Conservation (phyloP, 2,329 filamentous ascomycete genomes). For the Venturia nashicola region DNA sequence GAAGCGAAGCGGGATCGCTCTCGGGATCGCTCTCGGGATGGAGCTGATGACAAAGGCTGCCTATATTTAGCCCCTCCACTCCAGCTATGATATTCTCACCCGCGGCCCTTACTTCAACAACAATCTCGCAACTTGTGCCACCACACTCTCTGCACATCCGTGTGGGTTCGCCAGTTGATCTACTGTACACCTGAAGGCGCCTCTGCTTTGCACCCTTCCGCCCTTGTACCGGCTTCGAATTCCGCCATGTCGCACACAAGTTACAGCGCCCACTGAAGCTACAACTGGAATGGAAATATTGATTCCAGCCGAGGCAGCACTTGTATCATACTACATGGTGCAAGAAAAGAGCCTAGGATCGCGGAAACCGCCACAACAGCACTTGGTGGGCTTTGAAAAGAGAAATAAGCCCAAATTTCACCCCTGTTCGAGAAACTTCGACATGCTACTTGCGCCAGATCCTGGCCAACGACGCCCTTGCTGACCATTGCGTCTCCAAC, state of each 20-base stretch:
- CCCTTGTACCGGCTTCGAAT: no score
- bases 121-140: not conserved
- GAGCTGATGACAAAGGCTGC: not conserved
- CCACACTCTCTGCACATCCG: not conserved
- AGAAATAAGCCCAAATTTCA: not conserved
- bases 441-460: not conserved
- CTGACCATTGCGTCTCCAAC: not conserved
- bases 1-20: not conserved
- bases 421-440: not conserved
- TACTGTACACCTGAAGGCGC: not conserved
- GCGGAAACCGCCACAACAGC: not conserved
- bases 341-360: not conserved
- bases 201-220: not conserved
- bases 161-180: not conserved
- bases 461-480: not conserved
- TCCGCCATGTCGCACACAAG: not conserved
- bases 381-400: not conserved
- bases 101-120: not conserved
- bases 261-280: not conserved
- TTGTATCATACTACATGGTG: not conserved
- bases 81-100: no score
- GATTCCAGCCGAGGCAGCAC: not conserved
- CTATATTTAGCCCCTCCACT: not conserved
- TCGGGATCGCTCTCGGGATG: no score
- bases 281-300: no score